A percentile compares a stretch with the other conserved stretches of the same genome.
These are phyloP conservation scores for Lyophyllum decastes DNA, from an alignment of 768 basidiomycete species.

Conservation along the genomic window DNA sequence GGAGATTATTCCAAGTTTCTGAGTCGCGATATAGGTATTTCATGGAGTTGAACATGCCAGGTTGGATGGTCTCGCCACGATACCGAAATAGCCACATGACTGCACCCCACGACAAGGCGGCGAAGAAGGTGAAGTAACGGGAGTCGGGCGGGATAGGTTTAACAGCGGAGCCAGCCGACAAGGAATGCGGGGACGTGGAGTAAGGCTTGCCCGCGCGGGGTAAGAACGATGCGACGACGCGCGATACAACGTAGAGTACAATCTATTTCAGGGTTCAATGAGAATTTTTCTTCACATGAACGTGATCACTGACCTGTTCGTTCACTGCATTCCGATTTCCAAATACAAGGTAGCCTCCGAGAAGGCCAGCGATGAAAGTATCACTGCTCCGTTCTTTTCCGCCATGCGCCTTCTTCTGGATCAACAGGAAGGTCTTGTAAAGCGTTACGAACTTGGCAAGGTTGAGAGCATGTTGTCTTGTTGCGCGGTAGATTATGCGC, in stretches of 20 bases:
- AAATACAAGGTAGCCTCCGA: conserved; percentile 91
- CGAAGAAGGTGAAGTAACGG: conserved; percentile 82
- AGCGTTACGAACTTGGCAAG: conserved; percentile 92
- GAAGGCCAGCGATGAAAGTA: conserved; percentile 88
- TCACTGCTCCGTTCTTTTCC: conserved; percentile 83
- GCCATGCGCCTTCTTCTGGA: conserved; percentile 79
- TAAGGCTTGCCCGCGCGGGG: conserved; percentile 71
- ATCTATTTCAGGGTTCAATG: conserved; percentile 53
- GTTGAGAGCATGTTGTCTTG: conserved; percentile 88
- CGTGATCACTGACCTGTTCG: conserved; percentile 69
- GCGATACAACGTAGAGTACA: conserved; percentile 93
- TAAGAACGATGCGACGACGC: conserved; percentile 89
- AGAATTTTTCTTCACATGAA: not conserved
- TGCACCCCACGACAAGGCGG: conserved; percentile 89
- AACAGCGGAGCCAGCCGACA: conserved; percentile 41
- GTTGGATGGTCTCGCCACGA: conserved; percentile 87
- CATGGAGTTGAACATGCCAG: conserved; percentile 97
- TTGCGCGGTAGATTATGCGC: conserved; percentile 74
- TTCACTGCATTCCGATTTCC: conserved; percentile 87
- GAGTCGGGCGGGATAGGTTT: conserved; percentile 85
- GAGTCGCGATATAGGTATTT: conserved; percentile 94
- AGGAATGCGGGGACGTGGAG: conserved; percentile 41
- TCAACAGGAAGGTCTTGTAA: conserved; percentile 83
- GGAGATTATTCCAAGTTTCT: conserved; percentile 79
- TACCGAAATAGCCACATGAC: conserved; percentile 97